Evolutionary conservation across 345 rosid genomes (phyloP), one percentile per base, ranked within the genome.

Genomic region (Populus alba): DNA sequence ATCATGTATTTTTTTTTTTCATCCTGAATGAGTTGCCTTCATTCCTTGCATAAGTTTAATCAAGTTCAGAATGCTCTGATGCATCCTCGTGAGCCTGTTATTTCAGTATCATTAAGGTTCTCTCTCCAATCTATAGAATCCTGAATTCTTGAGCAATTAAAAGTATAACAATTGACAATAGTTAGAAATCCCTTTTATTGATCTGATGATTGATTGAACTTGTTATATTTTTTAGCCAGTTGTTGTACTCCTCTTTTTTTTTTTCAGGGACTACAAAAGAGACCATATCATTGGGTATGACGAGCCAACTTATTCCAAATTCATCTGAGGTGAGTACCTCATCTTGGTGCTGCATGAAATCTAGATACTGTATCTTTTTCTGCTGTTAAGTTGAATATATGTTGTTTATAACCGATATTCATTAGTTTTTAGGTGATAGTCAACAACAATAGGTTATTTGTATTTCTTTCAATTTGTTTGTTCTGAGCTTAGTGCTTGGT

Each of bases 301-400:
- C 79, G 27, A 87, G 91, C 83, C 86, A 85, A 77, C 89, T 82
- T 79, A 71, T 83, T 80, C 96, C 94, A 29, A 89, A 77, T n/a
- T 75, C 88, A 53, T 80, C 80, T 62, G 92, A 93, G 92, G 97
- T 91, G 6, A 35, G 84, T 68, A 39, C 76, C 67, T 66, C 25
- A 31, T 38, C 55, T 23, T 53, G 23, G 59, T 53, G 59, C 20
- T 53, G 15, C 15, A 7, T 75, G 45, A 38, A 67, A 38, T 79
- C 12, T 10, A 57, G 73, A 8, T 53, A 45, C 38, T 69, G 68
- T 38, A 49, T 4, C 23, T 65, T 25, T 41, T 78, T 66, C 38
- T 13, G 3, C 10, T 33, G 47, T 22, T 39, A 51, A 16, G 15
- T 51, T 68, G 9, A 20, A 43, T 67, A 6, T 12, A 45, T 35